Evolutionary conservation across 163 green algal genomes (phyloP).

Genomic region (Volvox carteri): DNA sequence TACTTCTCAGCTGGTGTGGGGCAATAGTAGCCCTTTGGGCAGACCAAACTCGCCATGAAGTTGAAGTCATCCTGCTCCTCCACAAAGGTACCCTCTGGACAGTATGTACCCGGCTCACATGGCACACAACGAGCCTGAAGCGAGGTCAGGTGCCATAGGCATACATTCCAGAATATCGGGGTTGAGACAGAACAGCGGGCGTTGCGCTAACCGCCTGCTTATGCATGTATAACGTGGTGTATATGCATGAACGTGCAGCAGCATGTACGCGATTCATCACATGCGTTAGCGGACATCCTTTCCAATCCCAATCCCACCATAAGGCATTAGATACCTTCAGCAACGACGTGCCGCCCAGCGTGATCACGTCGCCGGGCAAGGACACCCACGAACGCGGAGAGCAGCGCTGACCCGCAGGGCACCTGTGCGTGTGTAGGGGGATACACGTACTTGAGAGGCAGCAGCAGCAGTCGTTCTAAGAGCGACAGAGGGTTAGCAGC

Average conservation of each 20-base stretch:
- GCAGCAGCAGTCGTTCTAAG: too few species aligned
- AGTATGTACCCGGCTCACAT: constrained; percentile 15
- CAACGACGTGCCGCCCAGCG: constrained; percentile 11
- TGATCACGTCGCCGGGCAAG: neutral
- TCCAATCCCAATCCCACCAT: too few species aligned
- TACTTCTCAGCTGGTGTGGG: constrained; percentile 25
- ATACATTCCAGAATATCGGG: too few species aligned
- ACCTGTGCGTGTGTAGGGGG: neutral
- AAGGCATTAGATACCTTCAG: neutral
- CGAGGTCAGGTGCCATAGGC: neutral
- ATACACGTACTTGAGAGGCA: too few species aligned
- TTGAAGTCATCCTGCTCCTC: neutral
- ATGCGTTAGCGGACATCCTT: too few species aligned
- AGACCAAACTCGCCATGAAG: neutral
- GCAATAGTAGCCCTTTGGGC: constrained; percentile 49
- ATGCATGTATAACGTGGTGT: too few species aligned
- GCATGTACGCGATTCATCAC: too few species aligned
- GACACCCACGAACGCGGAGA: neutral
- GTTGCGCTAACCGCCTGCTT: too few species aligned
- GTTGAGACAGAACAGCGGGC: too few species aligned
- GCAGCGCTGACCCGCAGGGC: constrained; percentile 16
- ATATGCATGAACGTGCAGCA: too few species aligned
- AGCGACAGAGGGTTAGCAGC: too few species aligned
- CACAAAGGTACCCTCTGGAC: constrained; percentile 43
- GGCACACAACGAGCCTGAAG: constrained; percentile 38